phyloP scores from a whole-genome alignment of 495 filamentous ascomycete species.

The Aspergillus leporis region DNA sequence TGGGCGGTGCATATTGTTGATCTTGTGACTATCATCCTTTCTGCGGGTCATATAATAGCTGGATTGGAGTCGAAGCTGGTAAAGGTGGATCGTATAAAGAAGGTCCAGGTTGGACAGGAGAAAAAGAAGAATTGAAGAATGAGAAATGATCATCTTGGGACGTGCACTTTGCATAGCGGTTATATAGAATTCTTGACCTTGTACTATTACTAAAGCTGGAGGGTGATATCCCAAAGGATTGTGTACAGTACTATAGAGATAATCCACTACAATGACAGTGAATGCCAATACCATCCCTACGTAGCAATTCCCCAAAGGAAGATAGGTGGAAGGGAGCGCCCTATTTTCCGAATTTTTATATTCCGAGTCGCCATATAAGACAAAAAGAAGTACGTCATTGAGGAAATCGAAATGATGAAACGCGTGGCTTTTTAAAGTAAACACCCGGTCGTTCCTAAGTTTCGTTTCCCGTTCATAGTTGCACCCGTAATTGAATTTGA shows the following conservation, averaged over 20 bases:
- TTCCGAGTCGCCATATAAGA: constrained; percentile 14
- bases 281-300: background rate
- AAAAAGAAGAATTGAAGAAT: background rate
- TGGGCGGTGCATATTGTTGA: constrained; percentile 82
- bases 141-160: background rate
- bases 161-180: background rate
- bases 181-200: background rate
- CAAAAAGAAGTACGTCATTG: constrained; percentile 12
- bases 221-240: background rate
- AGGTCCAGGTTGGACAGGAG: constrained; percentile 2
- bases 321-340: background rate
- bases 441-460: constrained; percentile 9
- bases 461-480: constrained; percentile 22
- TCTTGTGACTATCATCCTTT: constrained; percentile 48
- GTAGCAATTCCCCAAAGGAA: background rate
- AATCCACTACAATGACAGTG: background rate
- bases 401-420: constrained; percentile 10
- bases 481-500: constrained; percentile 31
- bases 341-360: constrained; percentile 12
- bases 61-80: background rate
- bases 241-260: background rate
- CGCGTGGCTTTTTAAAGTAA: constrained; percentile 2
- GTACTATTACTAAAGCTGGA: background rate
- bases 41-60: constrained; percentile 18
- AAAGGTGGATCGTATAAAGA: background rate